Conservation (phyloP, 2,329 filamentous ascomycete species). For the Dothistroma septosporum region DNA sequence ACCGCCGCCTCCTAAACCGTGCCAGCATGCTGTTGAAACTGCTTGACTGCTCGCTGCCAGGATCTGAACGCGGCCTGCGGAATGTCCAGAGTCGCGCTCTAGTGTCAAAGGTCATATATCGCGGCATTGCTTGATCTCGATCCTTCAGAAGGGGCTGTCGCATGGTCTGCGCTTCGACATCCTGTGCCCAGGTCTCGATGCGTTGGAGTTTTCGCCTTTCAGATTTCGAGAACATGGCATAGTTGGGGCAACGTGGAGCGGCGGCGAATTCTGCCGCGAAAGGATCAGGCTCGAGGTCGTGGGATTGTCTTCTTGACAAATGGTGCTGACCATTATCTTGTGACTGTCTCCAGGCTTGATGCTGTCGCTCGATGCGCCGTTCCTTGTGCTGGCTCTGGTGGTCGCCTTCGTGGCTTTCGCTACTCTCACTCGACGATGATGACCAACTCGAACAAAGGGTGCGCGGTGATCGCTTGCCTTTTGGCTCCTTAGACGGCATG, state of each 20-base stretch:
- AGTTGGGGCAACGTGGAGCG: background rate
- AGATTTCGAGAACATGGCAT: background rate
- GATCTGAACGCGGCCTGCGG: background rate
- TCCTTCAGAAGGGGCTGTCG: background rate
- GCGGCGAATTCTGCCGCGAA: background rate
- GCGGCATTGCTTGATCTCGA: background rate
- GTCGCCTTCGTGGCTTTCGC: slow-evolving; percentile 2
- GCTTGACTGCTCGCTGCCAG: background rate
- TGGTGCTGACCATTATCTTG: background rate
- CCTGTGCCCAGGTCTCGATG: background rate
- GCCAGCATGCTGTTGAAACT: background rate
- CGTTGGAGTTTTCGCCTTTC: background rate
- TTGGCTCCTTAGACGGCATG: too few species aligned
- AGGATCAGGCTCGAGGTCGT: background rate
- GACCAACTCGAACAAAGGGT: background rate
- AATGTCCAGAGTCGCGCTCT: background rate
- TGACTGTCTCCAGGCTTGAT: background rate
- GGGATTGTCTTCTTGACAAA: background rate
- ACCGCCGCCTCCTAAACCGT: background rate
- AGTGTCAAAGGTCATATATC: background rate
- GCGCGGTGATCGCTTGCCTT: background rate
- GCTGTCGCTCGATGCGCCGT: background rate
- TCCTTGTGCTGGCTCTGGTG: background rate
- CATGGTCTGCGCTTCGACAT: background rate
- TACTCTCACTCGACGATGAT: background rate